Base-by-base conservation (phyloP, 2,329 filamentous ascomycete genomes). In the Fusarium succisae region DNA sequence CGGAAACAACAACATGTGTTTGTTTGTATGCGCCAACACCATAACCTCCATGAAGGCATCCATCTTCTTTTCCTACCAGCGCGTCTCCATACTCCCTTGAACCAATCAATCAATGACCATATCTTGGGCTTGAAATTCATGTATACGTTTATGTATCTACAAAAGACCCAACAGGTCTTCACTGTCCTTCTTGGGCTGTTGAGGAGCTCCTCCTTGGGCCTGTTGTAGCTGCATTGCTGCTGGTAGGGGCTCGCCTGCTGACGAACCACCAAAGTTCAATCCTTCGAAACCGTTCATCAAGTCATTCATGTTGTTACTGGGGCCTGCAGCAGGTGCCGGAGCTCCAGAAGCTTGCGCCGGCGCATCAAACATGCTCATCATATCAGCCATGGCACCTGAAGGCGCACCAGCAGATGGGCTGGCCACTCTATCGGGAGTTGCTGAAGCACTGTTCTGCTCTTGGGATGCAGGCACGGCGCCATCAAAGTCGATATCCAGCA, bases 401-500 rank as follows among this genome's bases (percentile, higher is more conserved):
- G 81, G 64, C 18, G 79, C 79, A 66, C 80, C 82, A 32, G 80
- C 84, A 12, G 86, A 82, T 7, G 93, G 93, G 74, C 91, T 94
- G 43, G 88, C 89, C 28, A 92, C 87, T 59, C 93, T 86, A 72
- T 93, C 91, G 9, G 93, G 92, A 37, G 92, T 94, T 44, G 89
- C 90, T 13, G 89, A 79, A 37, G 83, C 79, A 74, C 83, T 85
- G 63, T 85, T 82, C 69, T 86, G 84, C 74, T 95, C 93, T 58
- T 94, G 88, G 18, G 94, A 96, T n/a, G 96, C 96, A 7, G 96
- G 96, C 6, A 93, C 95, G 6, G 94, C 93, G 32, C 96, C 96
- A 79, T 98, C 96, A 80, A 98, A 98, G 82, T 98, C 95, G 78
- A 98, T 97, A 79, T 99, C 96, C 63, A 99, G 89, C 26, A 99